Percentiles rank a stretch among this genome's conserved stretches.
These are phyloP conservation scores for Cucumis sativus DNA, from an alignment of 306 rosid genomes.

Conservation along the genomic window DNA sequence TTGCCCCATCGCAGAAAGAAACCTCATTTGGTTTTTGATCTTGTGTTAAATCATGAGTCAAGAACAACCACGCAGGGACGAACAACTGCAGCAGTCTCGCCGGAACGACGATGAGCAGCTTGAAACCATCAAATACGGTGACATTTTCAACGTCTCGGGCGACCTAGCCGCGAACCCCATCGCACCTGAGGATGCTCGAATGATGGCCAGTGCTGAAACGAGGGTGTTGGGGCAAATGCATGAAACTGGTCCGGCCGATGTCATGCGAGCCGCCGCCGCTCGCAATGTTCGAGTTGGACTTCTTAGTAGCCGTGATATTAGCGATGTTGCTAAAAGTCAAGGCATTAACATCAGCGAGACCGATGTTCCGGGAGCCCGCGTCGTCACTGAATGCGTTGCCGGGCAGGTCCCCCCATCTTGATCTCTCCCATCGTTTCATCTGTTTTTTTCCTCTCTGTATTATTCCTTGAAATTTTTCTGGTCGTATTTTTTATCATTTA, in stretches of 20 bases:
- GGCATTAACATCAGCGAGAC: constrained; percentile 52
- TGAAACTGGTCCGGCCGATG: constrained; percentile 40
- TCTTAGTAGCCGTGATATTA: constrained; percentile 30
- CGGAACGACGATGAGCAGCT: constrained; percentile 5
- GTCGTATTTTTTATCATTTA: too few species aligned
- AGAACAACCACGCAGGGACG: constrained; percentile 28
- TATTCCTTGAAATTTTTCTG: too few species aligned
- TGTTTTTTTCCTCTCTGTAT: background rate
- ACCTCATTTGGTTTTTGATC: background rate
- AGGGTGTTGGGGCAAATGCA: constrained; percentile 42
- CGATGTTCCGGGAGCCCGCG: constrained; percentile 36
- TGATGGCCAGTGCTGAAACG: constrained; percentile 67
- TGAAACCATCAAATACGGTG: constrained; percentile 49
- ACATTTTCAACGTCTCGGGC: constrained; percentile 44
- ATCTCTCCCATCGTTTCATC: background rate
- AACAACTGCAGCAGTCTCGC: constrained; percentile 25
- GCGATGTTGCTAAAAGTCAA: constrained; percentile 25
- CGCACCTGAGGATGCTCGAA: constrained; percentile 58
- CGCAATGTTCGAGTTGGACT: constrained; percentile 39
- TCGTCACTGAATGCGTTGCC: constrained; percentile 50
- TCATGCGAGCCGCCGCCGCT: constrained; percentile 59
- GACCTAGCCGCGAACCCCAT: constrained; percentile 42
- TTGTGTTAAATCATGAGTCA: constrained; percentile 32
- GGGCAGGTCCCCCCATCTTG: constrained; percentile 33
- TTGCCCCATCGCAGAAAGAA: background rate